A percentile compares a stretch with the other conserved stretches of the same genome.
Conservation (phyloP, 75 land plant species). For the Sequoia sempervirens region DNA sequence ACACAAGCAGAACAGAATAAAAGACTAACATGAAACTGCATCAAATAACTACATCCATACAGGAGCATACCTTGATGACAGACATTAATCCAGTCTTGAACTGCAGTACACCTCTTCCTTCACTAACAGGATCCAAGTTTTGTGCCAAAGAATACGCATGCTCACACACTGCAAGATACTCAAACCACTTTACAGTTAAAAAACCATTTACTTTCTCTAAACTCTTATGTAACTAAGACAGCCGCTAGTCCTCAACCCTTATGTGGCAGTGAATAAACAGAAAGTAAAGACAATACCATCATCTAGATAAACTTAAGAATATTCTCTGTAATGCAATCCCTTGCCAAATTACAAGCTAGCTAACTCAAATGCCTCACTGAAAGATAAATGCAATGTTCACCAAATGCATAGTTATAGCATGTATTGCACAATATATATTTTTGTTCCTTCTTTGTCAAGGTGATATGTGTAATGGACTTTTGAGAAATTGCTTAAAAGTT, state of each 20-base stretch:
- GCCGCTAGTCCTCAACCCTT: neutral
- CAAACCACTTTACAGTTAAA: constrained; percentile 4
- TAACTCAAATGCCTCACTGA: neutral
- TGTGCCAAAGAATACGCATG: constrained; percentile 94
- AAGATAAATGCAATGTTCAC: neutral
- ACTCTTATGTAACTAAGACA: neutral
- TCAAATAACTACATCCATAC: neutral
- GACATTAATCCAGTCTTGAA: constrained; percentile 98
- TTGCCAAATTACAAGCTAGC: neutral
- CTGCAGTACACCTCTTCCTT: constrained; percentile 92
- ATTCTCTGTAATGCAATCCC: neutral
- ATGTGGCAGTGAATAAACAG: neutral
- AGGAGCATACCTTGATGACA: constrained; percentile 72
- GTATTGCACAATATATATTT: neutral
- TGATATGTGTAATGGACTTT: neutral
- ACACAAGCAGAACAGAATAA: neutral
- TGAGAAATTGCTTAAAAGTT: neutral
- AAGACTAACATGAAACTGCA: neutral
- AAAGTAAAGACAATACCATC: neutral
- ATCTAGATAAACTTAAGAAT: neutral
- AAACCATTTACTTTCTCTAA: neutral
- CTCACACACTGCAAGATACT: constrained; percentile 72
- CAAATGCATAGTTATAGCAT: neutral
- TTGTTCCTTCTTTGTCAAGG: neutral
- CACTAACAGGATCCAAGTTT: constrained; percentile 91